phyloP scores from a whole-genome alignment of 345 rosid genomes.

The Corymbia maculata region DNA sequence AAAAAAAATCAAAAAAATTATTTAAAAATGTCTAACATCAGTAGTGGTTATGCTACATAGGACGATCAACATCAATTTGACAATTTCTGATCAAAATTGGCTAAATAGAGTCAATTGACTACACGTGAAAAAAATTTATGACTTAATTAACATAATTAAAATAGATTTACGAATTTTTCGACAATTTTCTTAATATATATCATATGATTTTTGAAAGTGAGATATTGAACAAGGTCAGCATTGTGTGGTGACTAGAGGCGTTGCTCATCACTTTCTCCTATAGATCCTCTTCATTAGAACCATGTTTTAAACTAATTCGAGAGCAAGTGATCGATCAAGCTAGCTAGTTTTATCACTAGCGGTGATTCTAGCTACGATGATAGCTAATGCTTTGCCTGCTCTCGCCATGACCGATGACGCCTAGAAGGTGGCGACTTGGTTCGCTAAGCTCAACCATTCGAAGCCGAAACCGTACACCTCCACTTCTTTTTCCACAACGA shows the following conservation, averaged over 20 bases:
- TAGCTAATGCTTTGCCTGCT: background rate
- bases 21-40: no score
- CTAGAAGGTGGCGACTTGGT: background rate
- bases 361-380: background rate
- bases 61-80: no score
- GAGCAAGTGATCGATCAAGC: background rate
- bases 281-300: background rate
- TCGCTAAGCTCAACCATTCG: background rate
- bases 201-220: background rate
- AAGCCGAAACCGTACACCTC: constrained; percentile 1
- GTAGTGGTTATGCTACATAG: no score
- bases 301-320: background rate
- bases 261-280: background rate
- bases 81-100: no score
- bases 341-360: background rate
- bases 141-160: no score
- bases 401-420: background rate
- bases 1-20: no score
- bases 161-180: no score
- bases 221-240: background rate
- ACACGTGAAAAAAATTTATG: no score
- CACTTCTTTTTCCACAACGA: constrained; percentile 10
- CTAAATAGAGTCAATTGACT: no score
- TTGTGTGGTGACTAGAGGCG: background rate
- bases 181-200: background rate